phyloP scores from a whole-genome alignment of 2,329 filamentous ascomycete species.

The Aureobasidium sp. region DNA sequence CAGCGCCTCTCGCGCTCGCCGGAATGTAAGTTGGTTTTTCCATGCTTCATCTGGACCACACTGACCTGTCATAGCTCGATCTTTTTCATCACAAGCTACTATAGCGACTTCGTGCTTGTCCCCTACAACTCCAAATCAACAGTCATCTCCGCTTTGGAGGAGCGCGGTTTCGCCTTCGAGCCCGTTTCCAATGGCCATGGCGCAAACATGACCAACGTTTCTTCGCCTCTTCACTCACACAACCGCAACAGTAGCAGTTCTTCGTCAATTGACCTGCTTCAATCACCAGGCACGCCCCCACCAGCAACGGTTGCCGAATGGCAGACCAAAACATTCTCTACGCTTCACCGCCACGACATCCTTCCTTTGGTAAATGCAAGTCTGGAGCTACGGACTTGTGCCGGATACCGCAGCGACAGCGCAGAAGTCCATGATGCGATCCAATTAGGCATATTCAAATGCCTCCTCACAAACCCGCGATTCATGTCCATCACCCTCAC shows the following conservation, averaged over 20 bases:
- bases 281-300: slow-evolving; percentile 59
- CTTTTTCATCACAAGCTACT: slow-evolving; percentile 98
- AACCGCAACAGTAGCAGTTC: slow-evolving; percentile 37
- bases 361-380: slow-evolving; percentile 59
- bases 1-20: slow-evolving; percentile 80
- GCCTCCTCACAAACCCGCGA: slow-evolving; percentile 39
- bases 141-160: slow-evolving; percentile 68
- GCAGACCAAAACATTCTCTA: slow-evolving; percentile 71
- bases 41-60: background rate
- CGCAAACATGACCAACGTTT: slow-evolving; percentile 34
- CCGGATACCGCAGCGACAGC: slow-evolving; percentile 44
- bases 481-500: slow-evolving; percentile 70
- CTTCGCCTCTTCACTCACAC: slow-evolving; percentile 50
- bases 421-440: slow-evolving; percentile 35
- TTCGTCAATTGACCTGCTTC: slow-evolving; percentile 35
- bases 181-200: slow-evolving; percentile 46
- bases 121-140: slow-evolving; percentile 64
- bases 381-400: slow-evolving; percentile 73
- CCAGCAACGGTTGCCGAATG: slow-evolving; percentile 71
- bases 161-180: slow-evolving; percentile 76
- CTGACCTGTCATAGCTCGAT: slow-evolving; percentile 52
- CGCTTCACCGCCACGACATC: slow-evolving; percentile 66
- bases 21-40: slow-evolving; percentile 55
- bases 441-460: slow-evolving; percentile 39
- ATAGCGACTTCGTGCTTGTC: slow-evolving; percentile 92